Base-by-base conservation (phyloP, 129 eudicot genomes). In the Cynara cardunculus region DNA sequence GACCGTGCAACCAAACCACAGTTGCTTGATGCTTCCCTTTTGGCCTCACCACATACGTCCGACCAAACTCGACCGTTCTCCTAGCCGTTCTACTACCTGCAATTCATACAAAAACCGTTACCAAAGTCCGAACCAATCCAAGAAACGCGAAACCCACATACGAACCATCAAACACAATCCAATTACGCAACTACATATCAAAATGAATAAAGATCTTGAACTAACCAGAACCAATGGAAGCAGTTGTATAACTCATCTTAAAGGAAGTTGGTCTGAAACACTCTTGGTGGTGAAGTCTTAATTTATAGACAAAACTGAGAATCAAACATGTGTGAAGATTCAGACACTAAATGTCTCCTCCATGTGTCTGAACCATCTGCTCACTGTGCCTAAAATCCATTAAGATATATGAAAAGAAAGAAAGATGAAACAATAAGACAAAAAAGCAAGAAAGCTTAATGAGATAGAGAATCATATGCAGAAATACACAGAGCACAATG, bases 1-100 rank as follows among this genome's bases (percentile, higher is more conserved):
- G 99, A 59, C 99, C 99, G 87, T 96, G 99, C 89, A 96, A 79
- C 98, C 98, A 96, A 79, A 96, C 97, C 49, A 96, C 89, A 34
- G 99, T 96, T 41, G 99, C 99, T 82, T 88, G 96, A 82, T 96
- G 99, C 69, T 85, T 92, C 73, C 99, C 99, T 85, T 89, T 91
- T 67, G 99, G 99, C 90, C 94, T 93, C 82, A 96, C 97, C 81
- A 96, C 98, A 82, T 96, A 94, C 31, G 99, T 96, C 86, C 98
- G 88, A 61, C 99, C 99, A 86, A 96, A 96, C 81, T 96, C 99
- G 66, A 88, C 64, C 4, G 86, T 83, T 83, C 93, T 84, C 82
- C 99, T 87, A 83, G 74, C 83, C n/a, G 83, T 73, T 89, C 98
- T 86, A 71, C 91, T 91, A 72, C 99, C 99, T 94, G 85, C 70